These are phyloP conservation scores for Thamnidium elegans DNA, from an alignment of 192 early-diverging fungal species.

Conservation along the genomic window DNA sequence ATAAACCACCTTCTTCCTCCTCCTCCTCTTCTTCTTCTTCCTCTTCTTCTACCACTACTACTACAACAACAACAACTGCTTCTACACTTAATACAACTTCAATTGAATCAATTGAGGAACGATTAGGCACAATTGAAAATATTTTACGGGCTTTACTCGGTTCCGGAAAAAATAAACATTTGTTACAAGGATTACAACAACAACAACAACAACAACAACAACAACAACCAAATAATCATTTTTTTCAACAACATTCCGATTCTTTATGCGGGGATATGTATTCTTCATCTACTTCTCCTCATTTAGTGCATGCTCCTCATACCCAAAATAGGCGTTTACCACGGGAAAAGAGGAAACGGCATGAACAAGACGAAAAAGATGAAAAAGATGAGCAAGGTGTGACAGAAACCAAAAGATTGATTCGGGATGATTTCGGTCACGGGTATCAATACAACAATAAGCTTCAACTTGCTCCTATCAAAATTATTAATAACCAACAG, in stretches of 20 bases:
- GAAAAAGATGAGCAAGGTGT: no score
- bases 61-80: not conserved
- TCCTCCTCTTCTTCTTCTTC: conserved; percentile 3
- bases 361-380: not conserved
- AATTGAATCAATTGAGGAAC: conserved; percentile 22
- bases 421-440: conserved; percentile 1
- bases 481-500: not conserved
- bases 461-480: conserved; percentile 2
- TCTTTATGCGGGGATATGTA: conserved; percentile 6
- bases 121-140: conserved; percentile 20
- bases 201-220: not conserved
- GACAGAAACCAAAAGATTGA: no score
- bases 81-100: not conserved
- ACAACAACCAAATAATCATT: no score
- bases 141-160: conserved; percentile 11
- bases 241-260: not conserved
- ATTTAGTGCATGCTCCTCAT: conserved; percentile 2
- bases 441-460: not conserved
- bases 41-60: not conserved
- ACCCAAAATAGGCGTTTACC: conserved; percentile 2
- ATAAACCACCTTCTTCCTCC: not conserved
- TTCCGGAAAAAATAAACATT: conserved; percentile 10
- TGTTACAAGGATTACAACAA: conserved; percentile 4
- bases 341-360: conserved; percentile 10
- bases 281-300: not conserved